These are phyloP conservation scores for Fraxinus baroniana DNA, from an alignment of 305 asterid genomes.

Conservation along the genomic window DNA sequence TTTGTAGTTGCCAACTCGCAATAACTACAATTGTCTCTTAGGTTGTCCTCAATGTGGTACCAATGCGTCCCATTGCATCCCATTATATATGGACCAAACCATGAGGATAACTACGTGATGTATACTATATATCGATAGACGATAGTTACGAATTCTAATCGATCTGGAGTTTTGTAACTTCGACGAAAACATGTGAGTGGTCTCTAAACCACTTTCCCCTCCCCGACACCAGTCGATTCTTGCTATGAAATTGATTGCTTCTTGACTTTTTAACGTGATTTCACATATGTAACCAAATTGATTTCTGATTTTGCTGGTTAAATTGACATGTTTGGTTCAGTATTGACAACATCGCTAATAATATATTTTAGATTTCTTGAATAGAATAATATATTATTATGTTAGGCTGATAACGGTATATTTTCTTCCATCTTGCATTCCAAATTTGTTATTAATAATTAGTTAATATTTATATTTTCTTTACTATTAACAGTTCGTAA, in stretches of 20 bases:
- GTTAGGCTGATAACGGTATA: no score
- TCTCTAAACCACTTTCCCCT: not conserved
- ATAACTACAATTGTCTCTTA: slow-evolving; percentile 24
- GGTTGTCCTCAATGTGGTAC: slow-evolving; percentile 27
- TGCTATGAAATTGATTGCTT: not conserved
- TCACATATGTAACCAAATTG: no score
- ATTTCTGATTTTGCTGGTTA: no score
- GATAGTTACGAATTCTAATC: not conserved
- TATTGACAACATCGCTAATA: not conserved
- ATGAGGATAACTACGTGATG: not conserved
- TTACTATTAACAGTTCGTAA: not conserved
- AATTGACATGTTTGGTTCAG: no score
- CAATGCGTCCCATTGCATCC: not conserved
- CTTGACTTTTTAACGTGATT: not conserved
- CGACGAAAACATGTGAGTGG: not conserved
- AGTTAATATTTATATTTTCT: not conserved
- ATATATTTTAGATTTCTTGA: no score
- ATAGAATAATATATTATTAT: no score
- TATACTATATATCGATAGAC: not conserved
- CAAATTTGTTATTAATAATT: no score
- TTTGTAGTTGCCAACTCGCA: slow-evolving; percentile 31
- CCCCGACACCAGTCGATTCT: no score
- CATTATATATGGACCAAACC: no score
- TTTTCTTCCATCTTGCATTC: no score
- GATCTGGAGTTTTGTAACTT: no score